Conservation (phyloP, 202 grass and related monocot species). For the Schoenoplectus triqueter region DNA sequence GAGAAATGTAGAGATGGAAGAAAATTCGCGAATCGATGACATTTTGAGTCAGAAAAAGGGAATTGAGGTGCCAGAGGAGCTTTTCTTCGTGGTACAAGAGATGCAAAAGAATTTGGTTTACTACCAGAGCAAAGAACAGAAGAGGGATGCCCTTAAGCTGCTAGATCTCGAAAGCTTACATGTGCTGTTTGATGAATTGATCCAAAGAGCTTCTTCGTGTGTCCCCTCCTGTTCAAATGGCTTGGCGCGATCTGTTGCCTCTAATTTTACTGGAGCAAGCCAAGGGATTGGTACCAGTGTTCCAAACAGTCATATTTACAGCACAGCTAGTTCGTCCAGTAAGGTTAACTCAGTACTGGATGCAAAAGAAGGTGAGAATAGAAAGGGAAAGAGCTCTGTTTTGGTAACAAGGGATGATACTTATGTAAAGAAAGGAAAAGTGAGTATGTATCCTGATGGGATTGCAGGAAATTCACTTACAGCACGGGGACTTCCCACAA, state of each 20-base stretch:
- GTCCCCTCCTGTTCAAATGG: constrained; percentile 61
- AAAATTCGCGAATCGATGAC: constrained; percentile 67
- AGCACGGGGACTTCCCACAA: constrained; percentile 27
- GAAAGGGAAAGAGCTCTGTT: constrained; percentile 29
- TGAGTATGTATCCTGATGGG: constrained; percentile 55
- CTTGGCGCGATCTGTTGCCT: constrained; percentile 43
- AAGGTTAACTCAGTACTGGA: constrained; percentile 28
- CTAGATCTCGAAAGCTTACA: constrained; percentile 83
- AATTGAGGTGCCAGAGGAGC: constrained; percentile 71
- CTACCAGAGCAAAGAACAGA: constrained; percentile 81
- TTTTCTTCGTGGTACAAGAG: constrained; percentile 84
- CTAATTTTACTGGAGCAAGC: background rate
- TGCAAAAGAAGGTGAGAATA: constrained; percentile 31
- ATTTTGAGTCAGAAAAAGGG: constrained; percentile 52
- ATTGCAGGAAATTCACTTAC: constrained; percentile 44
- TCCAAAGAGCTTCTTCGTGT: constrained; percentile 79
- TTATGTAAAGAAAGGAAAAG: constrained; percentile 81
- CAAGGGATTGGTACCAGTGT: constrained; percentile 19
- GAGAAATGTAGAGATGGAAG: constrained; percentile 68
- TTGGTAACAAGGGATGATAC: constrained; percentile 87
- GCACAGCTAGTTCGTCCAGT: constrained; percentile 5
- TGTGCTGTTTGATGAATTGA: constrained; percentile 67
- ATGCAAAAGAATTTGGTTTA: constrained; percentile 77
- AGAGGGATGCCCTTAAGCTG: constrained; percentile 70
- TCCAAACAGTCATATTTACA: constrained; percentile 24